Percentiles rank a stretch among this genome's conserved stretches.
Evolutionary conservation across 1,139 yeast genomes (phyloP).

Genomic region (Debaryomycetaceae sp.): DNA sequence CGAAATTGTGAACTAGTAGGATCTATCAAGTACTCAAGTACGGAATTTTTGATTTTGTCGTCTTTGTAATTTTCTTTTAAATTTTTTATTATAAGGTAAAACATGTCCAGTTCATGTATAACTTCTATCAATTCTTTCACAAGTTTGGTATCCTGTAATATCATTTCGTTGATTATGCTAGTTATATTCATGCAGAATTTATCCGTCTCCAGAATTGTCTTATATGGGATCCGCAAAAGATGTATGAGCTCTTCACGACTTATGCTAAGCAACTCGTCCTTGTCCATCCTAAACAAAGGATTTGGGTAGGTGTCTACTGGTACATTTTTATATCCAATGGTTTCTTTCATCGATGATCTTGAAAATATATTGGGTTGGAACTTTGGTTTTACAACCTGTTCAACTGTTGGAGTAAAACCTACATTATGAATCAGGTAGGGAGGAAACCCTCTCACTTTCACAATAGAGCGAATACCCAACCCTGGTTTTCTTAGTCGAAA

Average conservation of each 20-base stretch:
- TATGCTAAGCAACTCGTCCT: constrained; percentile 23
- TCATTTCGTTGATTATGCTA: constrained; percentile 25
- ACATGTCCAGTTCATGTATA: constrained; percentile 16
- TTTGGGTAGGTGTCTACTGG: constrained; percentile 27
- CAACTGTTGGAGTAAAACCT: no score
- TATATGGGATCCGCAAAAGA: constrained; percentile 25
- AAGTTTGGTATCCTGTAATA: constrained; percentile 23
- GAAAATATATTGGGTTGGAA: constrained; percentile 7
- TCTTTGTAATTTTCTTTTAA: constrained; percentile 11
- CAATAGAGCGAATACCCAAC: not conserved
- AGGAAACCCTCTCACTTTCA: no score
- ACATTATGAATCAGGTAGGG: no score
- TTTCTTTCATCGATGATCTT: constrained; percentile 1
- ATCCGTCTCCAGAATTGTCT: constrained; percentile 23
- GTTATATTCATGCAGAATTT: constrained; percentile 27
- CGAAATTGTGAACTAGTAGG: constrained; percentile 18
- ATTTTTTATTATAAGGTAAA: constrained; percentile 10
- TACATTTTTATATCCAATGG: constrained; percentile 4
- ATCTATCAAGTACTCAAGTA: constrained; percentile 24
- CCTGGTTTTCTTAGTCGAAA: not conserved
- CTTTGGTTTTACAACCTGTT: not conserved
- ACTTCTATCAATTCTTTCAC: constrained; percentile 19
- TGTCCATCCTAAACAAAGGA: constrained; percentile 30
- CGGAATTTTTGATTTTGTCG: constrained; percentile 26
- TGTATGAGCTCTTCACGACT: constrained; percentile 20